Conservation (phyloP, 208 protist species). For the Porcisia hertigi region DNA sequence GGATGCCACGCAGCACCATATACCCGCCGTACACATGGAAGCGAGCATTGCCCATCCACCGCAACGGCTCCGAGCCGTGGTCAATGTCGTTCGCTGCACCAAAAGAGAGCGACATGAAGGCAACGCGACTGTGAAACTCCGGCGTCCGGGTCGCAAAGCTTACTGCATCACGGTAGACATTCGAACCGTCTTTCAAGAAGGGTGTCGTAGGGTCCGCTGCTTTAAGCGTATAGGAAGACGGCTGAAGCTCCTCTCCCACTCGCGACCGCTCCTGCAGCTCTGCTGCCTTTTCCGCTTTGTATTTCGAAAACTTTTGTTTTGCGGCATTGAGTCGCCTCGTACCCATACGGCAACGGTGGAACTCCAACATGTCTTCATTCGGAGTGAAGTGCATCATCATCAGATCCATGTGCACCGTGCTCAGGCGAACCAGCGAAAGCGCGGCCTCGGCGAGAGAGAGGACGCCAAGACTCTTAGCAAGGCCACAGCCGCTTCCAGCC, state of each 20-base stretch:
- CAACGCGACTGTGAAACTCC: conserved; percentile 52
- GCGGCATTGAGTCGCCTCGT: conserved; percentile 18
- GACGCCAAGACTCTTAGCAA: conserved; percentile 77
- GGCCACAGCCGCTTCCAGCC: conserved; percentile 82
- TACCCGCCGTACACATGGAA: conserved; percentile 79
- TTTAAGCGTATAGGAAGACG: not conserved
- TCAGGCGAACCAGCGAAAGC: conserved; percentile 72
- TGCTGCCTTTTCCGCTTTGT: conserved; percentile 15
- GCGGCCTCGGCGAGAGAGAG: conserved; percentile 43
- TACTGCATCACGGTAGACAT: conserved; percentile 47
- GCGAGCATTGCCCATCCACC: conserved; percentile 86
- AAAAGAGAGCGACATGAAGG: conserved; percentile 89
- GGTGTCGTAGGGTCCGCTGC: conserved; percentile 28
- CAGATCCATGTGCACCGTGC: conserved; percentile 59
- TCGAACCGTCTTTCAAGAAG: conserved; percentile 50
- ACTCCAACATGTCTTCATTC: conserved; percentile 40
- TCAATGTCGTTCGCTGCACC: conserved; percentile 85
- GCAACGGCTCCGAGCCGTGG: conserved; percentile 78
- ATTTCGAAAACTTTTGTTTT: conserved; percentile 29
- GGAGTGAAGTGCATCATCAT: conserved; percentile 57
- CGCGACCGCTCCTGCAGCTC: conserved; percentile 32
- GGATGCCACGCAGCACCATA: conserved; percentile 56
- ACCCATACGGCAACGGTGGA: conserved; percentile 25
- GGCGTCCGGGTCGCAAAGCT: conserved; percentile 41
- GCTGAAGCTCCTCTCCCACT: not conserved